Conservation (phyloP, 176 grass and related monocot genomes). For the Eremochloa ophiuroides region DNA sequence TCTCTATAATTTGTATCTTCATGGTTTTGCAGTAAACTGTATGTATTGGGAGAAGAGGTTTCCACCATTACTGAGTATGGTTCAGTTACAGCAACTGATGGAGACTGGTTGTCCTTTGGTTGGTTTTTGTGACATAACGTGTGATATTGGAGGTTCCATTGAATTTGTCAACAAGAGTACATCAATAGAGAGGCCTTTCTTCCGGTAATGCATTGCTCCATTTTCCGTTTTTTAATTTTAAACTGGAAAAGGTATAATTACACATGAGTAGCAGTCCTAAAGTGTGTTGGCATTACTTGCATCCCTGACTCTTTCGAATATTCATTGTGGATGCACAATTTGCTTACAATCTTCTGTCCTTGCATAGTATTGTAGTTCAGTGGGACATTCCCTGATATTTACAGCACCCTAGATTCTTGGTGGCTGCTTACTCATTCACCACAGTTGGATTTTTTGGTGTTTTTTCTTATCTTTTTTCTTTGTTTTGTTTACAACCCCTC, state of each 20-base stretch:
- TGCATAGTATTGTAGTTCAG: not conserved
- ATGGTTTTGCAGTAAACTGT: constrained; percentile 73
- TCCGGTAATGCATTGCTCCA: constrained; percentile 47
- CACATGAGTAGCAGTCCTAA: not conserved
- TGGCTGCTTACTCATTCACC: not conserved
- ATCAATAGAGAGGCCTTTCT: constrained; percentile 91
- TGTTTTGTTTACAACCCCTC: too few species aligned
- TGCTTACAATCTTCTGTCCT: not conserved
- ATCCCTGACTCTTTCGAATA: not conserved
- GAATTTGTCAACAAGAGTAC: constrained; percentile 87
- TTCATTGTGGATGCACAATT: constrained; percentile 3
- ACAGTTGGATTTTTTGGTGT: too few species aligned
- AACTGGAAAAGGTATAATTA: not conserved
- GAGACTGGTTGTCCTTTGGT: constrained; percentile 62
- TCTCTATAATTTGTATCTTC: constrained; percentile 12
- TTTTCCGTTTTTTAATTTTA: constrained; percentile 14
- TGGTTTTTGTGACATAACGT: constrained; percentile 92
- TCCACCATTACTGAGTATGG: constrained; percentile 65
- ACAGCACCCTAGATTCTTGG: not conserved
- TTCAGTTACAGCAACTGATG: constrained; percentile 70
- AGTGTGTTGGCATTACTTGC: not conserved
- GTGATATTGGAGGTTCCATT: constrained; percentile 88
- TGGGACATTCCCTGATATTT: constrained; percentile 1
- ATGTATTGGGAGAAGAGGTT: constrained; percentile 99
- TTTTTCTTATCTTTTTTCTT: too few species aligned